Base-by-base conservation (phyloP, 1,284 basidiomycete genomes). In the Cryptococcus sp. region DNA sequence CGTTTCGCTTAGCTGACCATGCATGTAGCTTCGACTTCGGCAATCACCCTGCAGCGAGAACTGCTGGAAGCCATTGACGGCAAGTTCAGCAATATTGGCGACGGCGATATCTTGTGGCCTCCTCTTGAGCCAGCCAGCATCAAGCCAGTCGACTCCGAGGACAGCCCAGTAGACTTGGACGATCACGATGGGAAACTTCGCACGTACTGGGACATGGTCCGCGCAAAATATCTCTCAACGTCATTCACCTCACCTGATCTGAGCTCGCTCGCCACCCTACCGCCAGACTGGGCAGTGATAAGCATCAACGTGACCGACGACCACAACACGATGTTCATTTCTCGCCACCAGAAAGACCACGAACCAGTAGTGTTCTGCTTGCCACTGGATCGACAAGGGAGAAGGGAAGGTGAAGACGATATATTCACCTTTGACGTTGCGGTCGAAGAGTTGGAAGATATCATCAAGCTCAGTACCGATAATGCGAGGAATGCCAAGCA, bases 301-400 rank as follows among this genome's bases (percentile, higher is more conserved):
- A 91, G 88, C 61, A 86, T 99, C 65, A 88, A 84, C 61, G 82
- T 97, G 51, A 88, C 90, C 0, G 85, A 88, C 6, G 92, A 96
- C 70, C 86, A 86, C 63, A 87, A 85, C 65, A 89, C 89, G 4
- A 83, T 99, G 72, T 88, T 98, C 62, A 78, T 97, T 47, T 88
- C 90, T 1, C 87, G 93, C 15, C 88, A 93, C 66, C 83, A 87
- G 41, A 82, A 85, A 2, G 81, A 82, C 3, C 77, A 80, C 7
- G 80, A 83, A 2, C 89, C 91, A 0, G 79, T 96, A 27, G 82
- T 95, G 13, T 93, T 97, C 77, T 91, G 89, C 64, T 81, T 99
- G 5, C 95, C 96, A 0, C 81, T 99, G 27, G 82, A 85, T 68
- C 80, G 85, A 16, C 88, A 91, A 64, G 89, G 89, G 22, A 83